Evolutionary conservation across 306 rosid genomes (phyloP), one percentile per base, ranked within the genome.

Genomic region (Castanea mollissima): DNA sequence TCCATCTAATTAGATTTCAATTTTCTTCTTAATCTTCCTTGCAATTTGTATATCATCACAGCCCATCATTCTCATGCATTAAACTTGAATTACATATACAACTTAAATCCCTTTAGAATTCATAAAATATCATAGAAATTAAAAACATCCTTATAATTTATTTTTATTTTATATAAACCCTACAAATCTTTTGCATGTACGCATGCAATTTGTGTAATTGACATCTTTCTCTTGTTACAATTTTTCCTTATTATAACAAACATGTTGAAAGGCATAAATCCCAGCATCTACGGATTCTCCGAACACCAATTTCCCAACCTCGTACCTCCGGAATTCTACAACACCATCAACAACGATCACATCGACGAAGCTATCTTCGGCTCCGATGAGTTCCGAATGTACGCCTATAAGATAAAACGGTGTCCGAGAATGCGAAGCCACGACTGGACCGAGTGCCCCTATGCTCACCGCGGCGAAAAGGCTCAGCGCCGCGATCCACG

Each of bases 401-500:
- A 25, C 75, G 75, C 78, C 3, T 86, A 69, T 86, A 88, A 88
- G 84, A 79, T 88, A 78, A 82, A 77, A 76, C 86, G 88, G 35
- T 88, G 91, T 52, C 88, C 88, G 19, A 75, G 86, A 41, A 44
- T 64, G 55, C 77, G 86, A 12, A 82, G 85, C 84, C 91, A 88
- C 63, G 89, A 88, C 79, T 88, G 91, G 91, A 88, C 89, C 3
- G 82, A 82, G 49, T 86, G 91, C 73, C 91, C 91, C 14, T 88
- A 76, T 75, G 89, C 91, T 13, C 91, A 88, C 86, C 86, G 85
- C 0, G 89, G 88, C 62, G 89, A 86, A 79, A 88, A 86, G 80
- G 91, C 91, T 0, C 83, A 81, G 81, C 85, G 91, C 73, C 87
- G 91, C 0, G 91, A 86, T 76, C 91, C 88, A 2, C 80, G 83